Evolutionary conservation across 768 basidiomycete species (phyloP), one percentile per base, ranked within the genome.

Genomic region (Lactarius tabidus): DNA sequence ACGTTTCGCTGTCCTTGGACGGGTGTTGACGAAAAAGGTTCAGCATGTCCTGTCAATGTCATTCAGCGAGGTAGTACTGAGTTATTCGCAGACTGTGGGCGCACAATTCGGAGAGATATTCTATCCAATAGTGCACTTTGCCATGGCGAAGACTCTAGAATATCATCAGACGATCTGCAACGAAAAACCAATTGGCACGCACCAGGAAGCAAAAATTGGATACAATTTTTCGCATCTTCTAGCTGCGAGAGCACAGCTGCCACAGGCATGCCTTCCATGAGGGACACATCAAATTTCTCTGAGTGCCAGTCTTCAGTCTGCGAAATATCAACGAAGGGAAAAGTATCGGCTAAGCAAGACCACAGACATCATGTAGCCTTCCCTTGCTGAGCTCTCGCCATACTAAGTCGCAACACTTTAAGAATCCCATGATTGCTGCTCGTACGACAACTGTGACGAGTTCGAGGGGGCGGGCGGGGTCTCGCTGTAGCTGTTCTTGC

Each of bases 301-400:
- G 89, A 82, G 74, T 93, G 91, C 87, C 91, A 93, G 70, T 94
- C 92, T 79, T 94, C 93, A 66, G 84, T 79, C 92, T 93, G 73
- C 64, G 58, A 55, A 54, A 23, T 43, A 63, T 72, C 66, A 67
- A 54, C 15, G 68, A 55, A 69, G 60, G 56, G 59, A 59, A n/a
- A 56, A 66, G 52, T 12, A 20, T 26, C 38, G 41, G 55, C 59
- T 36, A 60, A 38, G 65, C 45, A 57, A 36, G 57, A 56, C 29
- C 69, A 66, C 64, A 71, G 70, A 93, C 93, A 77, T 98, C 95
- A 63, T 86, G 79, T 35, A 93, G 79, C 45, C 84, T 81, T 26
- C 87, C 88, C 71, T 85, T 87, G n/a, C 83, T 82, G 6, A 98
- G 77, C 71, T 95, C 93, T 63, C 87, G 79, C 89, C 92, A 95